phyloP scores from a whole-genome alignment of 495 filamentous ascomycete genomes.

The Penicillium pulvis region DNA sequence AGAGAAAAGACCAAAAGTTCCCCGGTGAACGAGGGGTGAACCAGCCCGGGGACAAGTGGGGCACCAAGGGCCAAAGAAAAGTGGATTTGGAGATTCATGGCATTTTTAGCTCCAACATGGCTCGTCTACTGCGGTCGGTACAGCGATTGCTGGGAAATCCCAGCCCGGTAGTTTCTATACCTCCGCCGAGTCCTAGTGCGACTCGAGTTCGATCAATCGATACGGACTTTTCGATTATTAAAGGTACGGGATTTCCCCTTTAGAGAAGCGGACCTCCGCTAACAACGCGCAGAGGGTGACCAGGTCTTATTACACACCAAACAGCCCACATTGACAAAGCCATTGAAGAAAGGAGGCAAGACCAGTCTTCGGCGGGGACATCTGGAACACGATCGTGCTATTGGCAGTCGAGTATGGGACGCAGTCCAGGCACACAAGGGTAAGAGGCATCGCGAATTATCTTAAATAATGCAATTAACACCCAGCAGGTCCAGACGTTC shows the following conservation, averaged over 20 bases:
- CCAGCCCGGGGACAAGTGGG: slow-evolving; percentile 20
- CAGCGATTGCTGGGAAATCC: slow-evolving; percentile 36
- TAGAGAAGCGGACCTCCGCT: slow-evolving; percentile 5
- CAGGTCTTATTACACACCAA: slow-evolving; percentile 55
- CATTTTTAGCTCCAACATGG: slow-evolving; percentile 32
- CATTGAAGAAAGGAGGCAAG: slow-evolving; percentile 47
- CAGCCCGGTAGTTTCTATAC: slow-evolving; percentile 1
- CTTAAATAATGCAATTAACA: slow-evolving; percentile 7
- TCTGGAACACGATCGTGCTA: slow-evolving; percentile 61
- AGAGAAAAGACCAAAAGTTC: slow-evolving; percentile 7
- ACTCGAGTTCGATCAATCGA: slow-evolving; percentile 35
- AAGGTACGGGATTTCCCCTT: slow-evolving; percentile 26
- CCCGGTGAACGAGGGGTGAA: slow-evolving; percentile 20
- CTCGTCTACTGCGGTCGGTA: slow-evolving; percentile 42
- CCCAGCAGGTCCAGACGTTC: slow-evolving; percentile 44
- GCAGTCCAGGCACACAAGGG: slow-evolving; percentile 54
- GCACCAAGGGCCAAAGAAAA: slow-evolving; percentile 11
- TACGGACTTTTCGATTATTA: slow-evolving; percentile 44
- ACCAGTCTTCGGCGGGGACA: slow-evolving; percentile 51
- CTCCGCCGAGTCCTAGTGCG: slow-evolving; percentile 10
- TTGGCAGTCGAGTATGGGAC: slow-evolving; percentile 61
- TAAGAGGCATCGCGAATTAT: slow-evolving; percentile 14
- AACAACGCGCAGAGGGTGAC: slow-evolving; percentile 54
- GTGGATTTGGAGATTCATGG: slow-evolving; percentile 10
- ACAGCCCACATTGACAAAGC: slow-evolving; percentile 51